Evolutionary conservation across 1,284 basidiomycete species (phyloP).

Genomic region (Sporisorium scitamineum): DNA sequence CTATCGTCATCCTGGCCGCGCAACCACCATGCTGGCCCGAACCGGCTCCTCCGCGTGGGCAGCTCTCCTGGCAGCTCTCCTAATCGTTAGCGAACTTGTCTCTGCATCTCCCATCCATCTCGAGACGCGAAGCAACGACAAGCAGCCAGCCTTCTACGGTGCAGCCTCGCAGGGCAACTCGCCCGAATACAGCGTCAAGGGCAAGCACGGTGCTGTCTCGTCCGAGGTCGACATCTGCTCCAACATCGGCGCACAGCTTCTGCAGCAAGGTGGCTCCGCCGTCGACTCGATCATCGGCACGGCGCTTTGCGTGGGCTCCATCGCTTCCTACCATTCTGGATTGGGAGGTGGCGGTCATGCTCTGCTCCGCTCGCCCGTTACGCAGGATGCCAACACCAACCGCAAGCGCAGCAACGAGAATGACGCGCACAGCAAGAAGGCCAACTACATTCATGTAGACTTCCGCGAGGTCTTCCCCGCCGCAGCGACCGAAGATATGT

Average conservation of each 20-base stretch:
- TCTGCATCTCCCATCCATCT: slow-evolving; percentile 19
- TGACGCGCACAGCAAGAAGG: slow-evolving; percentile 39
- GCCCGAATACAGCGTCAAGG: slow-evolving; percentile 42
- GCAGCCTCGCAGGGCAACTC: slow-evolving; percentile 58
- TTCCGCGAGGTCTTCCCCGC: slow-evolving; percentile 71
- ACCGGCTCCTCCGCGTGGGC: slow-evolving; percentile 3
- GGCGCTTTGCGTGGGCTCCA: slow-evolving; percentile 70
- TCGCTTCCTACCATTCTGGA: slow-evolving; percentile 70
- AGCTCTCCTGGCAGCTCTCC: slow-evolving; percentile 10
- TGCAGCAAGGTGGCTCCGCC: slow-evolving; percentile 70
- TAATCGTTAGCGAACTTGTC: not conserved
- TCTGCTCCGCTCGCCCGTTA: slow-evolving; percentile 49
- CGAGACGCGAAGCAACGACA: slow-evolving; percentile 13
- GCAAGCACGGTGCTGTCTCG: slow-evolving; percentile 61
- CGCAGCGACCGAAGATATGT: slow-evolving; percentile 69
- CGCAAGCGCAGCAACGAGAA: slow-evolving; percentile 15
- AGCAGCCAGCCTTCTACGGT: slow-evolving; percentile 37
- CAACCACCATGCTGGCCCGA: slow-evolving; percentile 7
- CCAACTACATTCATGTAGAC: slow-evolving; percentile 70
- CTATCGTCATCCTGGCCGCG: not conserved
- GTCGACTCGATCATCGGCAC: slow-evolving; percentile 68
- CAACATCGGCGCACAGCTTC: slow-evolving; percentile 69
- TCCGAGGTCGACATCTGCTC: slow-evolving; percentile 70
- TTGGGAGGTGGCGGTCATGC: slow-evolving; percentile 69
- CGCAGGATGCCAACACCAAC: slow-evolving; percentile 26